Percentiles rank a stretch among this genome's conserved stretches.
Evolutionary conservation across 2,329 filamentous ascomycete species (phyloP).

Genomic region (Alternaria incomplexa): DNA sequence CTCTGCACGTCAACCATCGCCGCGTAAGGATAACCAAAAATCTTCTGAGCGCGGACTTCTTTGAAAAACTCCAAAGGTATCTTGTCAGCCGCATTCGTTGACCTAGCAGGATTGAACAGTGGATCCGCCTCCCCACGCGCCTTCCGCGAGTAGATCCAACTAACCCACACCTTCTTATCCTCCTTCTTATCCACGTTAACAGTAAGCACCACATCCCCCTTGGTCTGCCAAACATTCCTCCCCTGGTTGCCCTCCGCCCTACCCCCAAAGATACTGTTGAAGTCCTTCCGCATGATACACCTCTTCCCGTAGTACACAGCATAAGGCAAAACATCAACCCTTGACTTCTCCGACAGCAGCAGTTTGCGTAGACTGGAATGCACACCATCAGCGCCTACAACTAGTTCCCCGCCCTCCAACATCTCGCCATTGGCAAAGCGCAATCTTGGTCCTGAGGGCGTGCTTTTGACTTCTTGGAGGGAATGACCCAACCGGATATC

Average conservation of each 20-base stretch:
- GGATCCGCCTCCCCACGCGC: constrained; percentile 33
- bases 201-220: constrained; percentile 32
- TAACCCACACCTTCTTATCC: constrained; percentile 39
- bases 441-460: background rate
- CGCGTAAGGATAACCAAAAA: constrained; percentile 39
- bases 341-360: constrained; percentile 23
- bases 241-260: constrained; percentile 1
- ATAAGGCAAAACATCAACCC: constrained; percentile 45
- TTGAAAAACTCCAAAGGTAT: constrained; percentile 46
- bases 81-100: constrained; percentile 36
- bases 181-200: constrained; percentile 39
- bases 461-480: constrained; percentile 19
- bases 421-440: constrained; percentile 19
- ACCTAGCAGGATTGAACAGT: constrained; percentile 44
- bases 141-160: constrained; percentile 50
- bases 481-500: constrained; percentile 45
- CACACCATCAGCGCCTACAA: constrained; percentile 48
- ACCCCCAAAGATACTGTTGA: constrained; percentile 19
- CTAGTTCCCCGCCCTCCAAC: constrained; percentile 11
- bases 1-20: constrained; percentile 40
- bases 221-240: constrained; percentile 27
- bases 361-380: constrained; percentile 44
- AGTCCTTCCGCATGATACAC: constrained; percentile 29
- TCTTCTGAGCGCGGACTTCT: constrained; percentile 36
- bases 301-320: constrained; percentile 43